Base-by-base conservation (phyloP, 768 basidiomycete genomes). In the Tylopilus sp. region DNA sequence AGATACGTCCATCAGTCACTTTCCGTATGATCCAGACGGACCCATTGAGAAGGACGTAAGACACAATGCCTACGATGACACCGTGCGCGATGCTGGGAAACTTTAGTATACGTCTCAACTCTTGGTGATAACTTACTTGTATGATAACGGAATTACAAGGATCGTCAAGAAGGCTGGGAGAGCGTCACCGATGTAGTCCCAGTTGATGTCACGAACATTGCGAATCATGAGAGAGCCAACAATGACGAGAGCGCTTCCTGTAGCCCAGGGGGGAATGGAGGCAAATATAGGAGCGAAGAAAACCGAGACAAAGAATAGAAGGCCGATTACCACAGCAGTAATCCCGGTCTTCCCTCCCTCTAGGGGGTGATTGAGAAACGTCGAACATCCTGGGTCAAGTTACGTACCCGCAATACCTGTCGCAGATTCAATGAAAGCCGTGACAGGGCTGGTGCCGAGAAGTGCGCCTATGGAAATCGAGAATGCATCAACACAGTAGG, bases 281-380 rank as follows among this genome's bases (percentile, higher is more conserved):
- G 89, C 89, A 58, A 94, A 92, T 61, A 94, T 85, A 7, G 91
- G 91, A 17, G 91, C 81, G 63, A 94, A 94, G 78, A 94, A 94
- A 50, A 94, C 76, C 3, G 82, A 88, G 42, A 94, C 70, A 66
- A 92, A 87, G 79, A 94, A 93, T 59, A 82, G 80, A 40, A 90
- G 62, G 8, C 87, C 86, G 4, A 81, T 83, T 14, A 78, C 76
- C 50, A 92, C 78, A 4, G 87, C 91, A 0, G 91, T 87, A 46
- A 94, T 71, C 25, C 92, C 92, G 0, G 92, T 94, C 75, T 86
- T 89, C 33, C 92, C 92, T 30, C 92, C 92, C 81, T 94, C 91
- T 78, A 64, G 40, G 30, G 47, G 24, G 54, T 25, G 45, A 54
- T 54, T 62, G 56, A 63, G 34, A 1, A 30, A 38, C 33, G 25